Conservation (phyloP, 2,329 filamentous ascomycete genomes). For the Mollisia scopiformis region DNA sequence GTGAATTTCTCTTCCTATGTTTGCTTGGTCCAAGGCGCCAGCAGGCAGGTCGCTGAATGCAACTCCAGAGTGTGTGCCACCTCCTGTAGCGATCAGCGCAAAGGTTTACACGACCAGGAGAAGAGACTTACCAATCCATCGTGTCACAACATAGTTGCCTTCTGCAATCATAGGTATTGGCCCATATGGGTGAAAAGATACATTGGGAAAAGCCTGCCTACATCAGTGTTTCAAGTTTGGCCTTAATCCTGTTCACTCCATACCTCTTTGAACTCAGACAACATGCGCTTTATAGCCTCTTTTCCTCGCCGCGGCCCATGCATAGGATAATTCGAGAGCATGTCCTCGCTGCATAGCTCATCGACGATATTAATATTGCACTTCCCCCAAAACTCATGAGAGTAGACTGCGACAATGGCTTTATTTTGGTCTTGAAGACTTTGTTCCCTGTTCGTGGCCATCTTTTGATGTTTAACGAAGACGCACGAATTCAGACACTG, state of each 20-base stretch:
- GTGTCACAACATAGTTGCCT: conserved; percentile 8
- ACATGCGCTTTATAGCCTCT: too few relatives aligned
- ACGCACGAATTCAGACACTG: too few relatives aligned
- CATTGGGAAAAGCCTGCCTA: conserved; percentile 6
- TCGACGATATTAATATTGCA: background rate
- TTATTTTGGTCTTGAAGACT: too few relatives aligned
- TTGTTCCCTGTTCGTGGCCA: too few relatives aligned
- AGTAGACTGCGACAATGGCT: too few relatives aligned
- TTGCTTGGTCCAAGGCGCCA: conserved; percentile 51
- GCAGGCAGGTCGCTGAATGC: conserved; percentile 54
- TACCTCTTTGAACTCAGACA: background rate
- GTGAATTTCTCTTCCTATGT: conserved; percentile 59
- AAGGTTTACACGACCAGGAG: background rate
- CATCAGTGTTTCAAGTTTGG: background rate
- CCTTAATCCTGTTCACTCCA: background rate
- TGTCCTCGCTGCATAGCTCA: background rate
- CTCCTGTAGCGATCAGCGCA: background rate
- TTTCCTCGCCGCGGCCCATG: too few relatives aligned
- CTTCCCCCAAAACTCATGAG: too few relatives aligned
- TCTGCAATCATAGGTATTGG: conserved; percentile 12
- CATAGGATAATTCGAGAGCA: too few relatives aligned
- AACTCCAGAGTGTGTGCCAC: conserved; percentile 9
- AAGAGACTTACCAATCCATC: conserved; percentile 9
- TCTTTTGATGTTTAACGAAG: too few relatives aligned
- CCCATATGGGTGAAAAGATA: conserved; percentile 10